Percentiles rank a stretch among this genome's conserved stretches.
Conservation (phyloP, 352 stramenopile genomes). For the Elongisporangium undulatum region DNA sequence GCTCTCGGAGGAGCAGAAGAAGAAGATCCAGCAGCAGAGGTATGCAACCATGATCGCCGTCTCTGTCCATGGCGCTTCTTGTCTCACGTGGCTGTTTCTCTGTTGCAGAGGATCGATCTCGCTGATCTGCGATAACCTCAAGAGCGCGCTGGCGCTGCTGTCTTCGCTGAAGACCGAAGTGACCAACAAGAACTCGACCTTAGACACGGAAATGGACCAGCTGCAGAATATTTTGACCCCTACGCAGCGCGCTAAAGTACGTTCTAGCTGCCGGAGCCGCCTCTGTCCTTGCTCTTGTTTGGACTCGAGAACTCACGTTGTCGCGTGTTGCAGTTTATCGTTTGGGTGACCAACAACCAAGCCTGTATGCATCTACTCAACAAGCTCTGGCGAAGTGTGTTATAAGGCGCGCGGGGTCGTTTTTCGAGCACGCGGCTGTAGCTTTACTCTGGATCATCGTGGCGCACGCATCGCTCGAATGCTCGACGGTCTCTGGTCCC, state of each 20-base stretch:
- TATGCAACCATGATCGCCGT: conserved; percentile 9
- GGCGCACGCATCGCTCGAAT: not conserved
- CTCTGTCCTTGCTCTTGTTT: not conserved
- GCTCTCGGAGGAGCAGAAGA: conserved; percentile 90
- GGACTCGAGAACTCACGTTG: not conserved
- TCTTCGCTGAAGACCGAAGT: conserved; percentile 87
- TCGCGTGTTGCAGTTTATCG: conserved; percentile 81
- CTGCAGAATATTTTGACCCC: conserved; percentile 93
- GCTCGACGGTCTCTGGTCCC: not conserved
- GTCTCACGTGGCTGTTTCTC: conserved; percentile 3
- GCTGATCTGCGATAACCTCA: conserved; percentile 87
- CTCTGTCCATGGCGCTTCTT: conserved; percentile 4
- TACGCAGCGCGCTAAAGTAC: conserved; percentile 89
- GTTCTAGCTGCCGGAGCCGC: not conserved
- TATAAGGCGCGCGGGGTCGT: conserved; percentile 37
- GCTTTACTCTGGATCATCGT: not conserved
- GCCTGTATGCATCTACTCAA: conserved; percentile 96
- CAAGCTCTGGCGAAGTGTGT: conserved; percentile 92
- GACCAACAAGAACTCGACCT: conserved; percentile 88
- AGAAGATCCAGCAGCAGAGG: conserved; percentile 91
- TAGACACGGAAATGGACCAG: conserved; percentile 93
- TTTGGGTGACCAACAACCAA: conserved; percentile 95
- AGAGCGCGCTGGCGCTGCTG: conserved; percentile 81
- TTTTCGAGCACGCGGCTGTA: not conserved
- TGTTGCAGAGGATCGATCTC: conserved; percentile 41